phyloP scores from a whole-genome alignment of 441 rosid species.

The Adansonia grandidieri region DNA sequence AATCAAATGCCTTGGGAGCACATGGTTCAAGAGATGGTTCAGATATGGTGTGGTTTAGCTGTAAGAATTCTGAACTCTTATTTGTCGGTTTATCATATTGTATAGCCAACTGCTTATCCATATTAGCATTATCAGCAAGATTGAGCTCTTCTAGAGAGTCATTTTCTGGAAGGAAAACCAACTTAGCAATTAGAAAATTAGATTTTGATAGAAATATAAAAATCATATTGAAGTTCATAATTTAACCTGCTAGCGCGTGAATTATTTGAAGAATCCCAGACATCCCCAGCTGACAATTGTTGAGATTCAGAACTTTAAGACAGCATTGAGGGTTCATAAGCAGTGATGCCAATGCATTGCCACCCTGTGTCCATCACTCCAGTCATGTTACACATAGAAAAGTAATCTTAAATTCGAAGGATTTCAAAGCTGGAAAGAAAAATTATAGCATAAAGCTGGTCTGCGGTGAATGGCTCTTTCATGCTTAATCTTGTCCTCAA shows the following conservation, averaged over 20 bases:
- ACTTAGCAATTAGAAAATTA: neutral
- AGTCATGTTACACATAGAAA: conserved; percentile 20
- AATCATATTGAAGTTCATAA: conserved; percentile 14
- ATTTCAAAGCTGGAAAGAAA: neutral
- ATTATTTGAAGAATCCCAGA: conserved; percentile 66
- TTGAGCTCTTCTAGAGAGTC: conserved; percentile 72
- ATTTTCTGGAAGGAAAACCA: conserved; percentile 52
- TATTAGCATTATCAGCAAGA: conserved; percentile 60
- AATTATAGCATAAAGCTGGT: neutral
- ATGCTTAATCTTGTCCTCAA: neutral
- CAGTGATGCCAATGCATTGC: conserved; percentile 56
- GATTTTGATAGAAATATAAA: neutral
- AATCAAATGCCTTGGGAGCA: conserved; percentile 33
- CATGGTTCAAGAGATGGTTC: conserved; percentile 30
- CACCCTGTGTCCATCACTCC: conserved; percentile 59
- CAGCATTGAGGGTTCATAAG: conserved; percentile 64
- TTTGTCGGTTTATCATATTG: conserved; percentile 23
- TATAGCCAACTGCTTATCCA: conserved; percentile 34
- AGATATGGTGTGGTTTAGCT: conserved; percentile 29
- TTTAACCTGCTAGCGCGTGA: conserved; percentile 75
- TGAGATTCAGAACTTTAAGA: conserved; percentile 60
- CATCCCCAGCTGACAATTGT: conserved; percentile 79
- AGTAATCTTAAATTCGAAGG: conserved; percentile 1
- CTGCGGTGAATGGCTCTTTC: neutral
- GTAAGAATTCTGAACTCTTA: conserved; percentile 31